Evolutionary conservation across 768 basidiomycete genomes (phyloP).

Genomic region (Lactarius tabidus): DNA sequence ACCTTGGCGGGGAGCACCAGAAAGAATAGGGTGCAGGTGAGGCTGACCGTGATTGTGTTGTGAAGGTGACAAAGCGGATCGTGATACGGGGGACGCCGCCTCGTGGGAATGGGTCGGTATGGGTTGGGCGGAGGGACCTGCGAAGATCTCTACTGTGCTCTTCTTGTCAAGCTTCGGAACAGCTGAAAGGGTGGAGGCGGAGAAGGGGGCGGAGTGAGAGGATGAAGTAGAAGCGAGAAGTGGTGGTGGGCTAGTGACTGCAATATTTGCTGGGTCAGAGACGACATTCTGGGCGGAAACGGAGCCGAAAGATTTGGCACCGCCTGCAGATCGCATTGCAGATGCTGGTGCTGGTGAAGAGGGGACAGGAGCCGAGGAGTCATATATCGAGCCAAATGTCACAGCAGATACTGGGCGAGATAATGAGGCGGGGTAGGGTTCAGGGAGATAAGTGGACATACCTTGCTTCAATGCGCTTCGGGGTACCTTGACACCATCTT

Average conservation of each 20-base stretch:
- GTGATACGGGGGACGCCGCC: conserved; percentile 40
- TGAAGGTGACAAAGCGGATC: conserved; percentile 48
- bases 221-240: conserved; percentile 33
- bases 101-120: conserved; percentile 26
- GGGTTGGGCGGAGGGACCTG: conserved; percentile 37
- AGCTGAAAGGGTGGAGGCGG: conserved; percentile 25
- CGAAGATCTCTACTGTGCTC: conserved; percentile 61
- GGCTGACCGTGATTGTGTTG: conserved; percentile 29
- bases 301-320: conserved; percentile 78
- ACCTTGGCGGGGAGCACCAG: conserved; percentile 16
- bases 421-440: conserved; percentile 12
- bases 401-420: conserved; percentile 41
- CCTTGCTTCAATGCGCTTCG: conserved; percentile 67
- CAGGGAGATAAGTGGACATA: conserved; percentile 30
- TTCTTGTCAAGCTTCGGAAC: conserved; percentile 39
- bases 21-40: too few relatives aligned
- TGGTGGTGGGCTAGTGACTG: conserved; percentile 22
- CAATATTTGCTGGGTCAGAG: conserved; percentile 19
- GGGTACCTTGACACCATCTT: conserved; percentile 74
- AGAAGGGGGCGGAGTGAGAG: conserved; percentile 18
- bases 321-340: conserved; percentile 56
- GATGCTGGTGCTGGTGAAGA: conserved; percentile 73
- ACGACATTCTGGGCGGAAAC: conserved; percentile 50
- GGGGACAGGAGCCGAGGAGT: conserved; percentile 68
- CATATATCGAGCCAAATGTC: conserved; percentile 47